Conservation (phyloP, 2,329 filamentous ascomycete species). For the Stachybotrys chlorohalonatus region DNA sequence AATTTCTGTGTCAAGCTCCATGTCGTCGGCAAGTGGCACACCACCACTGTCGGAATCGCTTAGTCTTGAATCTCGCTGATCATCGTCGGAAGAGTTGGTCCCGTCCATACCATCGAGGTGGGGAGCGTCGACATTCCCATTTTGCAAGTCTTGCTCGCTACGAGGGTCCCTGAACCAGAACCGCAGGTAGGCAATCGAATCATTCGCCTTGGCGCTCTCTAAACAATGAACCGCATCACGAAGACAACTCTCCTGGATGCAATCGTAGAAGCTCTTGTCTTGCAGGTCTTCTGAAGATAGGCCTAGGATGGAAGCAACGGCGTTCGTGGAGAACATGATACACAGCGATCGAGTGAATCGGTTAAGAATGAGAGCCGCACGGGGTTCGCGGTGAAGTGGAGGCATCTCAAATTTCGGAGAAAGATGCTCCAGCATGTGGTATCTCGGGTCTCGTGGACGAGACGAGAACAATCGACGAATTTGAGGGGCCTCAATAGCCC, state of each 20-base stretch:
- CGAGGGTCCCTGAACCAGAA: conserved; percentile 77
- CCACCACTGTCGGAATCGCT: conserved; percentile 36
- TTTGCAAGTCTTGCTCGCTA: conserved; percentile 40
- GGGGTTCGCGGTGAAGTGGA: conserved; percentile 61
- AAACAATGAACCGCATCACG: conserved; percentile 68
- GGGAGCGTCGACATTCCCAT: conserved; percentile 29
- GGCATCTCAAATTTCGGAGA: conserved; percentile 69
- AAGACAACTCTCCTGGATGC: conserved; percentile 70
- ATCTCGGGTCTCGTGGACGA: conserved; percentile 73
- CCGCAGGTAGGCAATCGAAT: conserved; percentile 82
- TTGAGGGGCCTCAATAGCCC: conserved; percentile 67
- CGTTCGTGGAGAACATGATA: conserved; percentile 79
- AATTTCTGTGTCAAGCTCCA: conserved; percentile 29
- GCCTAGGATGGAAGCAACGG: conserved; percentile 67
- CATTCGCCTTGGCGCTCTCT: conserved; percentile 80
- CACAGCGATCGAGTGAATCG: conserved; percentile 74
- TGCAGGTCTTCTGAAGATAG: conserved; percentile 59
- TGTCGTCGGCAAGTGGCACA: conserved; percentile 31
- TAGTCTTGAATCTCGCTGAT: conserved; percentile 1
- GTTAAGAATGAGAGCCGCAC: conserved; percentile 78
- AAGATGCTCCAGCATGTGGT: conserved; percentile 81
- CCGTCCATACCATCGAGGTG: conserved; percentile 30
- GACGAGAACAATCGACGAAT: conserved; percentile 73
- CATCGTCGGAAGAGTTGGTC: not conserved
- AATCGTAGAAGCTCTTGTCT: conserved; percentile 79